Evolutionary conservation across 2,329 filamentous ascomycete genomes (phyloP).

Genomic region (Monilinia aucupariae): DNA sequence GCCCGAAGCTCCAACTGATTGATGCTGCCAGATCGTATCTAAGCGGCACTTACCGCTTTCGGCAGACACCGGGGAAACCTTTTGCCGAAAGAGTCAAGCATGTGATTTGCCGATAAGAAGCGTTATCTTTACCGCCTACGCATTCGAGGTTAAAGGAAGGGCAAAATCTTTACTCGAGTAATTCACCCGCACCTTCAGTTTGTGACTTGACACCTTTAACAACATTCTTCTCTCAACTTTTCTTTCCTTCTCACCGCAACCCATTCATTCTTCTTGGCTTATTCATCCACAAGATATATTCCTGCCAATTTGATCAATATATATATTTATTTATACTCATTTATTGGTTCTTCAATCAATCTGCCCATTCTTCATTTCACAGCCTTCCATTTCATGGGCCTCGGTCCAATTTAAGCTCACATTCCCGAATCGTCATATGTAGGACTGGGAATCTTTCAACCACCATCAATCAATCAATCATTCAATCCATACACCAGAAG

Average conservation of each 20-base stretch:
- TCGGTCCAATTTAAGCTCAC: not conserved
- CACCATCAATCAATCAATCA: not conserved
- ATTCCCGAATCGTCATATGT: constrained; percentile 5
- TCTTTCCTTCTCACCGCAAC: not conserved
- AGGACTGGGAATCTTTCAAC: not conserved
- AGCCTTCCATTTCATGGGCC: not conserved
- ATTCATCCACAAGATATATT: not conserved
- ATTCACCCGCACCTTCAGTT: not conserved
- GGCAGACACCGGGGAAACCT: not conserved
- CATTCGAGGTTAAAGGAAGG: not conserved
- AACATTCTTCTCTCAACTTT: not conserved
- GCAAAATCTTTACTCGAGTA: not conserved
- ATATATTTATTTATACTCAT: not conserved
- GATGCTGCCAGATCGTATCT: constrained; percentile 17
- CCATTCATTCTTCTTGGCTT: not conserved
- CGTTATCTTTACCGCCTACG: not conserved
- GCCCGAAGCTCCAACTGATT: not conserved
- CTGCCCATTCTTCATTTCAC: not conserved
- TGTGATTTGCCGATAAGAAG: not conserved
- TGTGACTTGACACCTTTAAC: not conserved
- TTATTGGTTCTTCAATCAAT: not conserved
- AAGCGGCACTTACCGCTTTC: constrained; percentile 12
- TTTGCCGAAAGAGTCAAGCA: not conserved
- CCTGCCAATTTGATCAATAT: not conserved
- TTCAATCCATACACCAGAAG: not conserved